Base-by-base conservation (phyloP, 176 grass and related monocot species). In the Aegilops bicornis region DNA sequence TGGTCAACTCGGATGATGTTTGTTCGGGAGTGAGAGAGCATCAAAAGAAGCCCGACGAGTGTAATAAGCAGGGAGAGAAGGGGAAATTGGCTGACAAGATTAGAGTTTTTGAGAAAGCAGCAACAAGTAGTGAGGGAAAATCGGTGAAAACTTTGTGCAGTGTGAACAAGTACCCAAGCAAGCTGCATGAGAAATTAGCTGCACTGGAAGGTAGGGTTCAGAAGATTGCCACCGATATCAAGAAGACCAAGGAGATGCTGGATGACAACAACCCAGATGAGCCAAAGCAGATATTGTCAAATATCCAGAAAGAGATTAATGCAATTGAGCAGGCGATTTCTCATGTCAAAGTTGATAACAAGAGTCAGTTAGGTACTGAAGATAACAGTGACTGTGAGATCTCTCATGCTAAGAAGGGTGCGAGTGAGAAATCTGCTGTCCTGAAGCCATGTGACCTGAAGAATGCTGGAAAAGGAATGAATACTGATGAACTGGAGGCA, bases 211-310 rank as follows among this genome's bases (percentile, higher is more conserved):
- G 90, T 30, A 92, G 91, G 74, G 97, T 99, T 84, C 97, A 94
- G 87, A 96, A 94, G 85, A 99, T 99, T 87, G 97, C 94, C 39
- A 92, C 92, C 3, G 94, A 98, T 48, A 98, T 98, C 82, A 96
- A 96, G 79, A 86, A 91, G 61, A 98, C 97, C 19, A 98, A 98
- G 68, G 97, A 92, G 77, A 92, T 96, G 83, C 77, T 98, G 67
- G 97, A 98, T 74, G 88, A 84, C 32, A 91, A 92, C 85, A 96
- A 98, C 52, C 94, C 94, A 0, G 94, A 98, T 33, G 92, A 98
- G 82, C 93, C 97, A 50, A 98, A 94, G 77, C 89, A 94, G 60
- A 96, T 98, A 82, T 87, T 98, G 69, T 94, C 90, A 11, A 95
- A 98, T 83, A 98, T 94, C 62, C 97, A 98, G 83, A 96, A 84